Evolutionary conservation across 2,329 filamentous ascomycete genomes (phyloP).

Genomic region (Aspergillus sp.): DNA sequence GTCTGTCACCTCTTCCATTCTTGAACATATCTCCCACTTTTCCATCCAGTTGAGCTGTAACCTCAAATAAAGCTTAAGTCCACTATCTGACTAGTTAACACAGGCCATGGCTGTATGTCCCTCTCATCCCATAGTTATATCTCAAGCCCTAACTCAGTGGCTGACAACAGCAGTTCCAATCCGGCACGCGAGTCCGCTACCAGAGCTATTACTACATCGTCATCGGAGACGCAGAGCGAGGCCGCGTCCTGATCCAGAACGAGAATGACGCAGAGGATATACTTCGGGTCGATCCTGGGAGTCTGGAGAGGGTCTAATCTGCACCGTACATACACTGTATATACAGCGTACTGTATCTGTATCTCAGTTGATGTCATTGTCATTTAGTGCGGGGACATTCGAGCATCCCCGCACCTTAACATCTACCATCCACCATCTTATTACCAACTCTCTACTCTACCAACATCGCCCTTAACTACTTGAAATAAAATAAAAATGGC

Average conservation of each 20-base stretch:
- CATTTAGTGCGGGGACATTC: no score
- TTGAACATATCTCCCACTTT: no score
- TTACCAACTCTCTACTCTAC: no score
- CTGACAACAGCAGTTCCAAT: not conserved
- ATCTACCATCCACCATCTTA: no score
- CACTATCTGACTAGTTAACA: not conserved
- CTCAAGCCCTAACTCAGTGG: not conserved
- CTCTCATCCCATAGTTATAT: not conserved
- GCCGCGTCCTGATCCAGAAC: slow-evolving; percentile 3
- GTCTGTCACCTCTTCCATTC: no score
- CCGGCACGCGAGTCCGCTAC: slow-evolving; percentile 3
- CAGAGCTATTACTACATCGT: not conserved
- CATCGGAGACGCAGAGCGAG: not conserved
- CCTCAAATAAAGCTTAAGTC: not conserved
- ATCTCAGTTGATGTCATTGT: no score
- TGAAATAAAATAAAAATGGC: not conserved
- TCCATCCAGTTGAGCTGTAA: no score
- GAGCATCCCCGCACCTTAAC: no score
- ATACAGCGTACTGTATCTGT: no score
- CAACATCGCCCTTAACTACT: no score
- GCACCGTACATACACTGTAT: no score
- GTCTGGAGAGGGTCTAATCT: not conserved
- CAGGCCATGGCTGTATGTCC: not conserved
- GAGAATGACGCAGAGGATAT: not conserved
- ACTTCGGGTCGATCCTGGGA: not conserved